Base-by-base conservation (phyloP, 208 protist genomes). In the Trypanosomatidae sp. region DNA sequence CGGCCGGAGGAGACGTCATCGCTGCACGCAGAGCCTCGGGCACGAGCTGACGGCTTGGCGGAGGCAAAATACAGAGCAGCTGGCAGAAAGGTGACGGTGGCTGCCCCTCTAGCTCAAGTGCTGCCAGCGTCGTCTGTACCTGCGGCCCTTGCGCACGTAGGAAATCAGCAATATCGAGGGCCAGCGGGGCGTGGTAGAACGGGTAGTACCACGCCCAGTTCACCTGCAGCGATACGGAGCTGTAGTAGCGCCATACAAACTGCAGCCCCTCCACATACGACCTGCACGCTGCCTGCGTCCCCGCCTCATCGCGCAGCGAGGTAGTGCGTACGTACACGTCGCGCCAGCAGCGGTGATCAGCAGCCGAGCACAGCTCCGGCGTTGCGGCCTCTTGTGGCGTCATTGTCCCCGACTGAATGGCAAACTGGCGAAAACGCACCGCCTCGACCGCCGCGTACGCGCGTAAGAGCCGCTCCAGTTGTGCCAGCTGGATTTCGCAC, bases 201-300 rank as follows among this genome's bases (percentile, higher is more conserved):
- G 84, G 82, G 77, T 95, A 96, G 73, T 87, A 88, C 90, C 92
- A 96, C 2, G 82, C 84, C 92, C 90, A 96, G 74, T 76, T 90
- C 62, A 90, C 86, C 47, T 79, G 65, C 28, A 65, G 30, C 9
- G 80, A 83, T 64, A 79, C 85, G 25, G 71, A 73, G 68, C 80
- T 91, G 83, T 96, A 96, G 77, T 96, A 96, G 43, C 89, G 80
- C 90, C 89, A 95, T 22, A 95, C 85, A 79, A 95, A 96, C 41
- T 83, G 81, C 13, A 96, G 15, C 8, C 86, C 87, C 70, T 94
- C 83, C 9, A 96, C 74, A 79, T 95, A 96, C 39, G 69, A 76
- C n/a, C 62, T 69, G 69, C 92, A 96, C 25, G 88, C 88, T 69
- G 82, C 79, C 46, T 82, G 62, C 55, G 92, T 58, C 17, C 73